Conservation (phyloP, 768 basidiomycete species). For the Leccinum subgranulosum region DNA sequence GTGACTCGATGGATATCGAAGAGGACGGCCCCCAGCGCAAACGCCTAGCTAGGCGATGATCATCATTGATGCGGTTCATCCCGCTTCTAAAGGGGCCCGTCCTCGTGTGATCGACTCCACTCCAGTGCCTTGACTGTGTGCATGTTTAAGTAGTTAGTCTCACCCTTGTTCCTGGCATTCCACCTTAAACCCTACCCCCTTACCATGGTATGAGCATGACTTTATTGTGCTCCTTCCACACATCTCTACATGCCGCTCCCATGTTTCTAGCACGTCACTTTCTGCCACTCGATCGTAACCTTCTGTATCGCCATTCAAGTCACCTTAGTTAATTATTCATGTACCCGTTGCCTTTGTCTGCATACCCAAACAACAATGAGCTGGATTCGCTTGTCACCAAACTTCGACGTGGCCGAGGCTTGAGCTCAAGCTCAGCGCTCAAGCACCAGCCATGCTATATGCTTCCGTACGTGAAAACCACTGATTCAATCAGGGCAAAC, state of each 20-base stretch:
- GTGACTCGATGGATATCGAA: constrained; percentile 71
- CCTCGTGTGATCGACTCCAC: not conserved
- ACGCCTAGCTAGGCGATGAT: constrained; percentile 61
- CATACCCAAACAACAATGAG: not conserved
- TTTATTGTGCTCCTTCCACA: constrained; percentile 14
- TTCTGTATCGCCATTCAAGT: constrained; percentile 15
- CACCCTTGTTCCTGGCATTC: constrained; percentile 1
- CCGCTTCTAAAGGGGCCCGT: not conserved
- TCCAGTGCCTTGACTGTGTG: not conserved
- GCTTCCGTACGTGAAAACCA: not conserved
- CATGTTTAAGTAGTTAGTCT: constrained; percentile 9
- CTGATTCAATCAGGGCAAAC: too few species aligned
- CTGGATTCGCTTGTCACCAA: not conserved
- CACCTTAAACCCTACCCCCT: not conserved
- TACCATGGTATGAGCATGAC: constrained; percentile 3
- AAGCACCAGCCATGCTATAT: not conserved
- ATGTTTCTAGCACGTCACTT: constrained; percentile 1
- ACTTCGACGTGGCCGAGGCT: not conserved
- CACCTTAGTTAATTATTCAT: constrained; percentile 11
- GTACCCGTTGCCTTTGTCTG: constrained; percentile 7
- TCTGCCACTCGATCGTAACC: not conserved
- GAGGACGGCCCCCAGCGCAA: constrained; percentile 77
- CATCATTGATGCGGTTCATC: not conserved
- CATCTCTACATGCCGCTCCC: constrained; percentile 3
- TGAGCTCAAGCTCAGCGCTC: not conserved